phyloP scores from a whole-genome alignment of 805 yeast genomes.

The Spathaspora sp. region DNA sequence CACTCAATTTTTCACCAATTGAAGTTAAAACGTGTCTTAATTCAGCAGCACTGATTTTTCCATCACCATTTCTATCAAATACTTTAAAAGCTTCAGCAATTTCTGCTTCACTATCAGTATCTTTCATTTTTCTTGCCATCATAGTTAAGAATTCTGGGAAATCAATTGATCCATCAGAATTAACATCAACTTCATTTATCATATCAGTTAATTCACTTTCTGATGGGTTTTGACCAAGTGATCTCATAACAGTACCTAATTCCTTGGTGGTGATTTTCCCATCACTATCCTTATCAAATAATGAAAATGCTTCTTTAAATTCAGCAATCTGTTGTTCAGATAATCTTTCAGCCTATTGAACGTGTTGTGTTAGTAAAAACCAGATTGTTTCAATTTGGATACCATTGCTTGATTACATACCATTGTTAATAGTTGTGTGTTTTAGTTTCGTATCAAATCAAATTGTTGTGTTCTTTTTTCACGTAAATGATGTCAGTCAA shows the following conservation, averaged over 20 bases:
- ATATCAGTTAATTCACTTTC: constrained; percentile 94
- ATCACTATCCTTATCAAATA: constrained; percentile 94
- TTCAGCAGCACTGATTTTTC: constrained; percentile 94
- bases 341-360: constrained; percentile 69
- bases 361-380: constrained; percentile 12
- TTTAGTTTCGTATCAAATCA: background rate
- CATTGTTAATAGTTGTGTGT: constrained; percentile 1
- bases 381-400: background rate
- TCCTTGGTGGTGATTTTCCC: constrained; percentile 96
- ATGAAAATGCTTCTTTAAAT: constrained; percentile 95
- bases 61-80: constrained; percentile 94
- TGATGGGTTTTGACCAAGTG: constrained; percentile 96
- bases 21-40: constrained; percentile 95
- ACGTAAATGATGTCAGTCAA: too few relatives aligned
- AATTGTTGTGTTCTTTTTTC: background rate
- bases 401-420: constrained; percentile 4
- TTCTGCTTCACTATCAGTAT: constrained; percentile 96
- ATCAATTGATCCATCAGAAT: constrained; percentile 76
- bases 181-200: constrained; percentile 95
- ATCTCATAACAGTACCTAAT: constrained; percentile 97
- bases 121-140: constrained; percentile 73
- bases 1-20: constrained; percentile 94
- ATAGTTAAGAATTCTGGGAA: constrained; percentile 47
- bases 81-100: constrained; percentile 97
- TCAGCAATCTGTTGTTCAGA: constrained; percentile 96